Percentiles rank a stretch among this genome's conserved stretches.
phyloP scores from a whole-genome alignment of 2,329 filamentous ascomycete genomes.

The Stagonosporopsis cucurbitacearum region DNA sequence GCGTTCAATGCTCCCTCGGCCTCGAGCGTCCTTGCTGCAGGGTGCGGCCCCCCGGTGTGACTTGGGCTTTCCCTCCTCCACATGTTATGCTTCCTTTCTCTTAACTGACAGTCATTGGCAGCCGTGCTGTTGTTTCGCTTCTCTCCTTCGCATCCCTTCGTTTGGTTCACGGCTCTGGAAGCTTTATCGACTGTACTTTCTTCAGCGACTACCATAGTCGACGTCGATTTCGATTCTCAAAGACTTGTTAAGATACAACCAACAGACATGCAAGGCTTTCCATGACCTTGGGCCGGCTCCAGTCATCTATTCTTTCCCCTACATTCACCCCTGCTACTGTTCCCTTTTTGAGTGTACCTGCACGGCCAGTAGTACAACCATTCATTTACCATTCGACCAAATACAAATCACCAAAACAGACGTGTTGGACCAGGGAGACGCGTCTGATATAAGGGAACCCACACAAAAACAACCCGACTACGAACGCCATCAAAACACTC shows the following conservation, averaged over 20 bases:
- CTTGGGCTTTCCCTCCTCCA: conserved; percentile 30
- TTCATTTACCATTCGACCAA: conserved; percentile 11
- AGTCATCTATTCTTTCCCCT: conserved; percentile 37
- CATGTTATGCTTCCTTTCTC: conserved; percentile 32
- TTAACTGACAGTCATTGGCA: conserved; percentile 43
- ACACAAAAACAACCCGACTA: conserved; percentile 24
- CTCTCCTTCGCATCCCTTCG: conserved; percentile 37
- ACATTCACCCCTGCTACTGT: conserved; percentile 15
- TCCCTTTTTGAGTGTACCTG: conserved; percentile 14
- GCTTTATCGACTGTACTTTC: conserved; percentile 19
- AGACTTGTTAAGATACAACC: conserved; percentile 23
- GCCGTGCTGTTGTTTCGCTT: conserved; percentile 48
- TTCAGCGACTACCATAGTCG: conserved; percentile 9
- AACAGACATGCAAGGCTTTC: conserved; percentile 40
- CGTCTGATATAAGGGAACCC: conserved; percentile 40
- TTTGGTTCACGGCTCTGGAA: conserved; percentile 41
- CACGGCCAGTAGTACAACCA: conserved; percentile 13
- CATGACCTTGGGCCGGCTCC: conserved; percentile 41
- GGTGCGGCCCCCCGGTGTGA: conserved; percentile 39
- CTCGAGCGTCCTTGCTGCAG: conserved; percentile 35
- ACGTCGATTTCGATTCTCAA: conserved; percentile 22
- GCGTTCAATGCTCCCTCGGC: conserved; percentile 45
- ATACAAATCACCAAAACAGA: conserved; percentile 8
- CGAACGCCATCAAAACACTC: conserved; percentile 21
- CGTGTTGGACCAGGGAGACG: conserved; percentile 19